These are phyloP conservation scores for Solanum ossicruentum DNA, from an alignment of 257 asterid genomes.

Conservation along the genomic window DNA sequence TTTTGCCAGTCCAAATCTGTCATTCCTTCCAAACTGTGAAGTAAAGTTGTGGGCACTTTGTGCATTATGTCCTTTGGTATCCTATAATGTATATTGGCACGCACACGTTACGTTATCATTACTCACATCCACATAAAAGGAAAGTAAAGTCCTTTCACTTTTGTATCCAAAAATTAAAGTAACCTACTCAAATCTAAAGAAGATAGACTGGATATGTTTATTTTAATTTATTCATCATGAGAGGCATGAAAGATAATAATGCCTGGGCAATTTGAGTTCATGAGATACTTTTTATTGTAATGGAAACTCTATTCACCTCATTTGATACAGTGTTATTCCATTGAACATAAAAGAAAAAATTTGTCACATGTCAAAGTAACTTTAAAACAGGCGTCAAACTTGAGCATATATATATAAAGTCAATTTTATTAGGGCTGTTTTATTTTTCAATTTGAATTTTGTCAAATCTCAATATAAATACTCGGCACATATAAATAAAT, in stretches of 20 bases:
- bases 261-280: background rate
- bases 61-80: conserved; percentile 70
- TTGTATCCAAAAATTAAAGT: background rate
- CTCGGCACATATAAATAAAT: too few relatives aligned
- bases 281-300: background rate
- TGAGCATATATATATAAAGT: background rate
- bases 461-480: background rate
- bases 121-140: background rate
- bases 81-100: conserved; percentile 19
- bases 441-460: background rate
- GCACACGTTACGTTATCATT: conserved; percentile 7
- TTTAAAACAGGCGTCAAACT: too few relatives aligned
- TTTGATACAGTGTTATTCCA: background rate
- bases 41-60: conserved; percentile 70
- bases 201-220: background rate
- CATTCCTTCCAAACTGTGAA: conserved; percentile 91
- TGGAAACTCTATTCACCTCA: background rate
- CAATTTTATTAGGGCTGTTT: too few relatives aligned
- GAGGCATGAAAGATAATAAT: background rate
- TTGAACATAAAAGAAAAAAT: background rate
- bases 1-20: conserved; percentile 55
- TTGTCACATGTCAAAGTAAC: background rate
- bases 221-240: background rate
- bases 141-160: background rate
- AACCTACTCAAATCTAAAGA: background rate